Conservation (phyloP, 2,329 filamentous ascomycete species). For the Cercospora sp. region DNA sequence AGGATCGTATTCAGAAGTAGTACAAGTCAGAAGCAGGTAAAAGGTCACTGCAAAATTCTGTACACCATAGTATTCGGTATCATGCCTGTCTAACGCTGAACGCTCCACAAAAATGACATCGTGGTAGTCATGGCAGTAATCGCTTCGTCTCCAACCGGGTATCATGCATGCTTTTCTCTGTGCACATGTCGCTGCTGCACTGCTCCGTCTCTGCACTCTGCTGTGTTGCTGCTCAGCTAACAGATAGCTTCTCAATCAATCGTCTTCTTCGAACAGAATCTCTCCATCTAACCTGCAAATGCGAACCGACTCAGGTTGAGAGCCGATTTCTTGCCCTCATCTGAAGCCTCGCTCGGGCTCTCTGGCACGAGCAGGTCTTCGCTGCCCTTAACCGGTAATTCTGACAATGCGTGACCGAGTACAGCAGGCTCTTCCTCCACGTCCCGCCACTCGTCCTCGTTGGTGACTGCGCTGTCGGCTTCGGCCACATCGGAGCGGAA, state of each 20-base stretch:
- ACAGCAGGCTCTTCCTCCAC: slow-evolving; percentile 26
- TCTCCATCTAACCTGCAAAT: slow-evolving; percentile 30
- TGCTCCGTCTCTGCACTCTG: background rate
- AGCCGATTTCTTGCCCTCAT: slow-evolving; percentile 39
- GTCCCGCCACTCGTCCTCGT: slow-evolving; percentile 31
- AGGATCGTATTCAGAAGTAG: background rate
- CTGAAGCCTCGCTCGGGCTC: slow-evolving; percentile 44
- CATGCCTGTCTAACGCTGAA: background rate
- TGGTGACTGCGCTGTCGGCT: slow-evolving; percentile 21
- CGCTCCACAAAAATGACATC: background rate
- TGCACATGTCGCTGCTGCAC: background rate
- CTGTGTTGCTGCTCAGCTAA: background rate
- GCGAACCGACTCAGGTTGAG: slow-evolving; percentile 45
- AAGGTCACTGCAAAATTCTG: background rate
- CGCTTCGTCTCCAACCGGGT: background rate
- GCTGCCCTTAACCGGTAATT: slow-evolving; percentile 43
- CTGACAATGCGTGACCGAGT: slow-evolving; percentile 16
- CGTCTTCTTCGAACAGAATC: background rate
- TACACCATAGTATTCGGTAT: background rate
- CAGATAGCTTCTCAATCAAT: background rate
- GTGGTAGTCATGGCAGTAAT: background rate
- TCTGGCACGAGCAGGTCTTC: slow-evolving; percentile 51
- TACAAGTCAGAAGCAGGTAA: background rate
- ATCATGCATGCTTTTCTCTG: background rate
- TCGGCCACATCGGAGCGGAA: slow-evolving; percentile 29